Evolutionary conservation across 352 stramenopile species (phyloP).

Genomic region (Globisporangium okanoganense): DNA sequence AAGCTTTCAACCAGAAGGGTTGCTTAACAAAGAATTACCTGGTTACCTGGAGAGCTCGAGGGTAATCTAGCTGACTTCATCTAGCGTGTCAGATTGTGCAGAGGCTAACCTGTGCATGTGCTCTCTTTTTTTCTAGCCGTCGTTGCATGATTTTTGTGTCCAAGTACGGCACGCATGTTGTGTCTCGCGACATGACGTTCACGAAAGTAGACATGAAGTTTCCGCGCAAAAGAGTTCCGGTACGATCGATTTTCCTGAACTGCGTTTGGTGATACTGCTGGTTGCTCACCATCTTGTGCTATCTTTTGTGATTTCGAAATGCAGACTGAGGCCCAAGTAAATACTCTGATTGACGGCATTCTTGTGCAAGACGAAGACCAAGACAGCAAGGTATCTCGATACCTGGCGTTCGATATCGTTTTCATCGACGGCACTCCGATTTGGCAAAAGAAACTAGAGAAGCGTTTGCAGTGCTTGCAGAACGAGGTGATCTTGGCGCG

Average conservation of each 20-base stretch:
- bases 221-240: conserved; percentile 61
- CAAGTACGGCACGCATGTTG: conserved; percentile 66
- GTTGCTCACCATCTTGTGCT: conserved; percentile 2
- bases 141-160: conserved; percentile 77
- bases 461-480: conserved; percentile 82
- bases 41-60: conserved; percentile 78
- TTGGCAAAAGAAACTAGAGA: conserved; percentile 87
- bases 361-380: conserved; percentile 86
- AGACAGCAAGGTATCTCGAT: conserved; percentile 66
- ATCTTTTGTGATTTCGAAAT: neutral
- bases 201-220: conserved; percentile 89
- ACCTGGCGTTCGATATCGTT: conserved; percentile 80
- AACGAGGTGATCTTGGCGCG: conserved; percentile 87
- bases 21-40: conserved; percentile 80
- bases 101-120: conserved; percentile 4
- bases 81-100: neutral
- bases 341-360: conserved; percentile 83
- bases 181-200: conserved; percentile 81
- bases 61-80: conserved; percentile 28
- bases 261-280: neutral
- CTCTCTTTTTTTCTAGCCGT: conserved; percentile 31
- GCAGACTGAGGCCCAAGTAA: conserved; percentile 64
- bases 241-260: conserved; percentile 20
- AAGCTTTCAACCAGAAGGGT: conserved; percentile 65
- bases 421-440: conserved; percentile 76